phyloP scores from a whole-genome alignment of 73 alveolate species.

The Effrenium voratum region DNA sequence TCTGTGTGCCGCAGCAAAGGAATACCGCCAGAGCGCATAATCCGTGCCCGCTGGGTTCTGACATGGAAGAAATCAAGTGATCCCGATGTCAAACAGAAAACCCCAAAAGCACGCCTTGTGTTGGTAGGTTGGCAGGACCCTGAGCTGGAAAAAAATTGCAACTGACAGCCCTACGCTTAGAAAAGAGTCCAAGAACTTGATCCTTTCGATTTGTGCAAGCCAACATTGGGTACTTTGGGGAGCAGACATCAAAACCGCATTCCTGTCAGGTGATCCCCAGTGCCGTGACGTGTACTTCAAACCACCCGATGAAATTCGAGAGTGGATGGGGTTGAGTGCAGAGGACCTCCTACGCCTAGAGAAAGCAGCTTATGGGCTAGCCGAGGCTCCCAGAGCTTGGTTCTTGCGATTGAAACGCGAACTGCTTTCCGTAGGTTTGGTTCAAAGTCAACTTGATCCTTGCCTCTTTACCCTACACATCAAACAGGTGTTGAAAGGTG shows the following conservation, averaged over 20 bases:
- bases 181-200: conserved; percentile 8
- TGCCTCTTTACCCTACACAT: background rate
- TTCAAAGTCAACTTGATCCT: conserved; percentile 6
- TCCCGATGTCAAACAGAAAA: background rate
- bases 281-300: conserved; percentile 9
- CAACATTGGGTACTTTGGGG: conserved; percentile 24
- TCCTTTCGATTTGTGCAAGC: background rate
- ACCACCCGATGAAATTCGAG: background rate
- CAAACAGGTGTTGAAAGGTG: background rate
- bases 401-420: background rate
- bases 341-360: conserved; percentile 34
- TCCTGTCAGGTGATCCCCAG: background rate
- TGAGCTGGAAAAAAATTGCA: conserved; percentile 25
- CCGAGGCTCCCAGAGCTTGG: conserved; percentile 46
- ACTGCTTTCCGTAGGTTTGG: background rate
- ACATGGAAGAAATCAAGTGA: conserved; percentile 34
- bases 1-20: background rate
- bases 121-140: conserved; percentile 48
- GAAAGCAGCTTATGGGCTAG: conserved; percentile 38
- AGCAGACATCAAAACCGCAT: conserved; percentile 58
- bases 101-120: conserved; percentile 12
- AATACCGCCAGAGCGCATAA: background rate
- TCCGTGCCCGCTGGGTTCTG: conserved; percentile 16
- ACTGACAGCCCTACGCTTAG: conserved; percentile 26
- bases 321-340: background rate